phyloP scores from a whole-genome alignment of 306 rosid species.

The Malus sieversii region DNA sequence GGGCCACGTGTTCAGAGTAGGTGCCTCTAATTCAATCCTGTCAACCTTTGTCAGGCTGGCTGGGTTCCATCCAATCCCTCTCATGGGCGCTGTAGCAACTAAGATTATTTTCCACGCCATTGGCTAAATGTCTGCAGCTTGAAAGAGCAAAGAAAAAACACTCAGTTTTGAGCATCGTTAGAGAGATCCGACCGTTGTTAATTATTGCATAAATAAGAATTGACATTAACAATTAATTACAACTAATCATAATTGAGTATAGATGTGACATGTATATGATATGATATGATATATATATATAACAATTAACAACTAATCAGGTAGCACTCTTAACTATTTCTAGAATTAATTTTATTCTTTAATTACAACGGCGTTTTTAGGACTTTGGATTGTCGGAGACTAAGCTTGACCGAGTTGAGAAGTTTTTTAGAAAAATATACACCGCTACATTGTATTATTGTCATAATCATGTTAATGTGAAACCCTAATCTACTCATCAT shows the following conservation, averaged over 20 bases:
- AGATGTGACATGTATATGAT: too few relatives aligned
- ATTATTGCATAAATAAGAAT: too few relatives aligned
- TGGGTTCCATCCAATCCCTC: neutral
- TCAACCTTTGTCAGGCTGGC: conserved; percentile 18
- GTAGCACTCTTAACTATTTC: too few relatives aligned
- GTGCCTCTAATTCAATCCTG: conserved; percentile 13
- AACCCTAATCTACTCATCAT: too few relatives aligned
- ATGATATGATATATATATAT: too few relatives aligned
- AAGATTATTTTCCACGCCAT: neutral
- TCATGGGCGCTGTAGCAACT: neutral
- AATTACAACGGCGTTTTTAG: too few relatives aligned
- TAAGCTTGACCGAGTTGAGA: neutral
- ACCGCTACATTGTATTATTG: neutral
- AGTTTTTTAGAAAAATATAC: neutral
- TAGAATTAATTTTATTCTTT: too few relatives aligned
- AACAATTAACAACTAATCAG: too few relatives aligned
- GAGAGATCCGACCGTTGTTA: too few relatives aligned
- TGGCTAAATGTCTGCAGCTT: neutral
- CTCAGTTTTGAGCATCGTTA: neutral
- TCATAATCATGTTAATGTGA: neutral
- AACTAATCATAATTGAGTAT: neutral
- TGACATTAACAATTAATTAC: neutral
- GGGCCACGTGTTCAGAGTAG: conserved; percentile 21
- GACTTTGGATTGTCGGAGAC: neutral
- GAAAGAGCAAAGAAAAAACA: neutral